Conservation (phyloP, 1,139 yeast genomes). For the Hemisphaericaspora subhashii region DNA sequence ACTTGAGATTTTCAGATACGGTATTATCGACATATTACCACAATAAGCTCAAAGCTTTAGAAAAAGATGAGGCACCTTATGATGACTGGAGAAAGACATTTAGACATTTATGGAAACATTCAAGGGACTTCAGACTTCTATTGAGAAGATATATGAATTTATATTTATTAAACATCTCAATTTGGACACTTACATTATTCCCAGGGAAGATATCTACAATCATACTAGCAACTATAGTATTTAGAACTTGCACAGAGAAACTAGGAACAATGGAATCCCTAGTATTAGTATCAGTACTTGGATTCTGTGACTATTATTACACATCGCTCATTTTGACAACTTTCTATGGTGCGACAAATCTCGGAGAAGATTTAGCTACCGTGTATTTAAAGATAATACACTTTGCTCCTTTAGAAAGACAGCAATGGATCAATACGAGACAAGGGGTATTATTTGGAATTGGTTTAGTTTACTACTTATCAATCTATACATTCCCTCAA, state of each 20-base stretch:
- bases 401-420: constrained; percentile 43
- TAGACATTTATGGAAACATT: constrained; percentile 11
- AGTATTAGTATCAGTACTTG: constrained; percentile 33
- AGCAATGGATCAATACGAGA: constrained; percentile 55
- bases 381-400: constrained; percentile 55
- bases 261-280: constrained; percentile 50
- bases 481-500: constrained; percentile 43
- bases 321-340: constrained; percentile 39
- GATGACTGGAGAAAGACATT: constrained; percentile 30
- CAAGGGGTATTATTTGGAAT: constrained; percentile 62
- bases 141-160: constrained; percentile 21
- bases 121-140: constrained; percentile 18
- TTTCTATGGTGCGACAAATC: constrained; percentile 47
- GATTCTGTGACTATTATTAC: constrained; percentile 24
- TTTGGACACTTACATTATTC: constrained; percentile 19
- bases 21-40: neutral
- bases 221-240: constrained; percentile 42
- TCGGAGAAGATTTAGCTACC: constrained; percentile 46
- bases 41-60: constrained; percentile 1
- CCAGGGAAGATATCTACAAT: constrained; percentile 41
- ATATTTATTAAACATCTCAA: constrained; percentile 20
- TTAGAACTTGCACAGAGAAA: constrained; percentile 43
- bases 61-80: constrained; percentile 23
- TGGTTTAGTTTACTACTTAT: constrained; percentile 48
- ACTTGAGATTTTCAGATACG: constrained; percentile 43